A percentile compares a stretch with the other conserved stretches of the same genome.
phyloP scores from a whole-genome alignment of 2,329 filamentous ascomycete genomes.

The Bertia moriformis region DNA sequence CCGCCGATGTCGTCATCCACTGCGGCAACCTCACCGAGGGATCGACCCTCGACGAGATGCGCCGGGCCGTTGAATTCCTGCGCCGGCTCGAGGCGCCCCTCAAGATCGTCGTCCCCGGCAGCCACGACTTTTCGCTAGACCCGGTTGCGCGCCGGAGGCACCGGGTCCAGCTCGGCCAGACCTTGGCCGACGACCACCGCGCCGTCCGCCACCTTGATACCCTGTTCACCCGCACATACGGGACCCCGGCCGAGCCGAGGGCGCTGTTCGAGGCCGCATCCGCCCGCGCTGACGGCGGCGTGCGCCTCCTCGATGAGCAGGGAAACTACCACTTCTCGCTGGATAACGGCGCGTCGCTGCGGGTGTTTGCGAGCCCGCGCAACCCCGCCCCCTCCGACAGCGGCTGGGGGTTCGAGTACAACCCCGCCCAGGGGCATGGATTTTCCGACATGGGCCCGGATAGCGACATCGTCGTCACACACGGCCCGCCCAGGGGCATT shows the following conservation, averaged over 20 bases:
- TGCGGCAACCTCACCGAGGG: slow-evolving; percentile 34
- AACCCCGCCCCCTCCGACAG: slow-evolving; percentile 30
- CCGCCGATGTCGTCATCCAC: slow-evolving; percentile 32
- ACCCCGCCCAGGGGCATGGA: slow-evolving; percentile 17
- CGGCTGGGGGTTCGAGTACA: slow-evolving; percentile 35
- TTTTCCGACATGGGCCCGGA: too few relatives aligned
- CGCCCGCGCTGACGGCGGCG: slow-evolving; percentile 18
- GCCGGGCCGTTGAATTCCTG: slow-evolving; percentile 23
- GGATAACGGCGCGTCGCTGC: slow-evolving; percentile 30
- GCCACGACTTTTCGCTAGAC: slow-evolving; percentile 33
- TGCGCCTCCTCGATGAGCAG: slow-evolving; percentile 32
- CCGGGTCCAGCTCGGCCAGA: slow-evolving; percentile 18
- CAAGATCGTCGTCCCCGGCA: slow-evolving; percentile 38
- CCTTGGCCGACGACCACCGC: slow-evolving; percentile 3
- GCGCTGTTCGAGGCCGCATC: slow-evolving; percentile 22
- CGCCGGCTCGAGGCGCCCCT: slow-evolving; percentile 26
- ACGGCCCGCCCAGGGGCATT: too few relatives aligned
- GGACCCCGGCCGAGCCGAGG: slow-evolving; percentile 18
- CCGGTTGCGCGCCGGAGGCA: slow-evolving; percentile 9
- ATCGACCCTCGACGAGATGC: slow-evolving; percentile 24
- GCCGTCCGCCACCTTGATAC: slow-evolving; percentile 3
- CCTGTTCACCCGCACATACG: slow-evolving; percentile 15
- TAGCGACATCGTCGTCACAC: too few relatives aligned
- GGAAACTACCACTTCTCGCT: slow-evolving; percentile 31
- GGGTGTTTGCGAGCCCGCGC: slow-evolving; percentile 35